Evolutionary conservation across 805 yeast genomes (phyloP), one percentile per base, ranked within the genome.

Genomic region (Wickerhamiella galacta): DNA sequence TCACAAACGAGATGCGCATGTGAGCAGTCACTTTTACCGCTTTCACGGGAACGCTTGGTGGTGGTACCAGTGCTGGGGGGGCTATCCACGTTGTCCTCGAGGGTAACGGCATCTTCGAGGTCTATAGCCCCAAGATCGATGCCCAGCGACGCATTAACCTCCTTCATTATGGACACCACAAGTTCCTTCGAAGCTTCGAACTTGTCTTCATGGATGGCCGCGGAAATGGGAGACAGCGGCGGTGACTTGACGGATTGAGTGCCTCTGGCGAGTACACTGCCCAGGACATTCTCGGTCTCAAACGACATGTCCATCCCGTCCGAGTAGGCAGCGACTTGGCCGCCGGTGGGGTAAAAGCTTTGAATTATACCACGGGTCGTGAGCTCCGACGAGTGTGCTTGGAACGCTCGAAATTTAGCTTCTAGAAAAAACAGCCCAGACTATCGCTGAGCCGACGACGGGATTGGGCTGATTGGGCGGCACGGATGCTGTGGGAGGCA

Each of bases 1-100:
- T 73, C 66, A 48, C 72, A 78, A 16, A 75, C 80, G 29, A 75
- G 62, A 38, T 73, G 63, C 44, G 70, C 63, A 47, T 78, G 85
- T 12, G 48, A 35, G 37, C 36, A 32, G 31, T 46, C 50, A 20
- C 41, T 39, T 28, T 45, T 45, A 2, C 31, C 35, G 14, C 16
- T 29, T n/a, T 20, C 23, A 12, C 31, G 37, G 25, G 25, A 20
- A 26, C 22, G 31, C 3, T 9, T 29, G 30, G 26, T 29, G 30
- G n/a, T n/a, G n/a, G n/a, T n/a, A n/a, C n/a, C n/a, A n/a, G 28
- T 12, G 14, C 28, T 9, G 11, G 28, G 14, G 14, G 11, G 15
- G 14, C 28, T 25, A 12, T 12, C n/a, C n/a, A n/a, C n/a, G n/a
- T n/a, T n/a, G 8, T 27, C 12, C 19, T 34, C 39, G 16, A 31